Evolutionary conservation across 805 yeast genomes (phyloP), one percentile per base, ranked within the genome.

Genomic region (Candida railenensis): DNA sequence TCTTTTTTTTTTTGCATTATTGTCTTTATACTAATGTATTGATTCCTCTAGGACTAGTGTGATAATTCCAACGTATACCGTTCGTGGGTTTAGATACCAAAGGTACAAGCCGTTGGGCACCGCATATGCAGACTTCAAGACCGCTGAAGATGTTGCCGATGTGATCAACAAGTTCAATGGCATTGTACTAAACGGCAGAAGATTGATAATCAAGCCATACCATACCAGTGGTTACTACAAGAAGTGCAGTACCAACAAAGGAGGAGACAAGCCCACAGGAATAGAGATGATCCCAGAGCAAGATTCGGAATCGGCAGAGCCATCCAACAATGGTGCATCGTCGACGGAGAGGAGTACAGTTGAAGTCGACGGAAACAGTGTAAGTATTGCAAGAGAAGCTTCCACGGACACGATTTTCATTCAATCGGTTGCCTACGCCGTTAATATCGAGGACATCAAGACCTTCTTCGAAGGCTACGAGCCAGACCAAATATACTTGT

Each of bases 51-150:
- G 53, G 39, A 7, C 67, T 69, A 57, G 54, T 20, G 77, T 80
- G 2, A 63, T 81, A 51, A 73, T 82, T 43, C 87, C 86, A 22
- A 74, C 77, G 48, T 78, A 76, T 51, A 76, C 81, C 2, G 69
- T 78, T 15, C 68, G 78, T 30, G 78, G 78, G 11, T 64, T 71
- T 47, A 67, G 76, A 38, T 56, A 57, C 4, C 58, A 56, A 34
- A 68, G 66, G 42, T 73, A 69, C 40, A 71, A 63, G 50, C 78
- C 82, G 2, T 63, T 80, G 52, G 92, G 94, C 3, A 76, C 80
- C 41, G 76, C 68, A 0, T 70, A 67, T 45, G 73, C 67, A n/a
- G 71, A 63, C 43, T 66, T 70, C 47, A 58, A 52, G n/a, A 50
- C 53, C 20, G 38, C 43, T 1, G 67, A 63, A 21, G 62, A 60